Base-by-base conservation (phyloP, 805 yeast genomes). In the Barnettozyma salicaria region DNA sequence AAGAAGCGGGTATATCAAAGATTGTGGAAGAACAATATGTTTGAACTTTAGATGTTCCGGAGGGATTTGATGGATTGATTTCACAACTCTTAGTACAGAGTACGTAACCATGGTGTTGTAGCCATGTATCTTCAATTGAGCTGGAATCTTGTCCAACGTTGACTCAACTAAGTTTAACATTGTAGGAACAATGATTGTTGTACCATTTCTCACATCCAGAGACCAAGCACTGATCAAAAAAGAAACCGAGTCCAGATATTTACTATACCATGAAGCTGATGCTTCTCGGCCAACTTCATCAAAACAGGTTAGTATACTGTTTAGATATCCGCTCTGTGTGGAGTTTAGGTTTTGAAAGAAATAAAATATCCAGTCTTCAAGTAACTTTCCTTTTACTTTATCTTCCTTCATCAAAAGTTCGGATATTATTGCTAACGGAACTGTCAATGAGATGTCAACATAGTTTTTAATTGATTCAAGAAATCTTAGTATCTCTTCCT, bases 11-110 rank as follows among this genome's bases (percentile, higher is more conserved):
- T 68, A 67, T 0, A 61, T 43, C 3, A 73, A 37, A 1, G 63
- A 32, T 0, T 72, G 69, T 0, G 73, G 70, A 0, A 67, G 45
- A 1, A 70, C 55, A 11, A 71, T 37, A 22, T 46, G 50, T 4
- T 49, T 30, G 0, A 58, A 40, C 6, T 38, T 37, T 4, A 63
- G 37, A 1, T 43, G 24, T 2, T 41, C 21, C 1, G 44, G 41
- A 3, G 66, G 60, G 0, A 61, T 27, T 0, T 7, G 7, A 13
- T 39, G 47, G 2, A 52, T 32, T 3, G 33, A 10, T 13, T 42
- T 39, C 18, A 51, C 34, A 17, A 46, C 35, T 1, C 31, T 22
- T 1, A 42, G 4, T 11, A 41, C 14, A 2, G 52, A n/a, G 2
- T 47, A 10, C 0, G 36, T 31, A 4, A 55, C 7, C 1, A 22